Evolutionary conservation across 202 grass and related monocot species (phyloP).

Genomic region (Panicum hallii): DNA sequence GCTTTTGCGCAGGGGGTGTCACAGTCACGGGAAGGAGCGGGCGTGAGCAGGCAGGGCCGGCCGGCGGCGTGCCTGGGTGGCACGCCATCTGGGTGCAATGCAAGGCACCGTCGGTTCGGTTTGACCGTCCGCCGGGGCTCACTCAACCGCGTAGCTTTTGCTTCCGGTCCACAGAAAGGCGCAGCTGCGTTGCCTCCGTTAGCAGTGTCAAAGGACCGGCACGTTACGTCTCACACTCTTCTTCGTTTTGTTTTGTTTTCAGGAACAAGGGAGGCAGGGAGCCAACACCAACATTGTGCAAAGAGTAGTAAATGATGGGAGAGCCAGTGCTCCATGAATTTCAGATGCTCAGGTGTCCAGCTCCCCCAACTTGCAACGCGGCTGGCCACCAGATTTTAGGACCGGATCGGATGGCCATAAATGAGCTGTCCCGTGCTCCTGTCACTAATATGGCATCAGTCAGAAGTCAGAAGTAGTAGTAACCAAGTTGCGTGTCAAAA

Average conservation of each 20-base stretch:
- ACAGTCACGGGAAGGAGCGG: conserved; percentile 24
- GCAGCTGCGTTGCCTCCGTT: background rate
- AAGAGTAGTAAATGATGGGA: background rate
- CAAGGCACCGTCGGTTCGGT: background rate
- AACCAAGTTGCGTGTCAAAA: background rate
- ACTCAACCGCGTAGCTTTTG: background rate
- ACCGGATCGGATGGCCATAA: background rate
- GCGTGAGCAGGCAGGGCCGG: background rate
- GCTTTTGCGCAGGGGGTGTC: background rate
- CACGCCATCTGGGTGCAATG: background rate
- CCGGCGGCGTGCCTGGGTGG: background rate
- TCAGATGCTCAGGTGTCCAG: background rate
- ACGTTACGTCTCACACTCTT: background rate
- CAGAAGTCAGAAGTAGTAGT: background rate
- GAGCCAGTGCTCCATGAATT: background rate
- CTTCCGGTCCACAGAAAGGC: conserved; percentile 24
- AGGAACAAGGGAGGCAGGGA: background rate
- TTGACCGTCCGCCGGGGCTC: background rate
- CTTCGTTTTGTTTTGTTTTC: background rate
- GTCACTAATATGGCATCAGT: background rate
- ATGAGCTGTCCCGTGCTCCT: background rate
- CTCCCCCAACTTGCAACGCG: too few relatives aligned
- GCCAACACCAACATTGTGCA: background rate
- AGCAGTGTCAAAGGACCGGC: conserved; percentile 3
- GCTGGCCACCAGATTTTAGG: background rate